phyloP scores from a whole-genome alignment of 2,329 filamentous ascomycete species.

The Xylariaceae sp. region DNA sequence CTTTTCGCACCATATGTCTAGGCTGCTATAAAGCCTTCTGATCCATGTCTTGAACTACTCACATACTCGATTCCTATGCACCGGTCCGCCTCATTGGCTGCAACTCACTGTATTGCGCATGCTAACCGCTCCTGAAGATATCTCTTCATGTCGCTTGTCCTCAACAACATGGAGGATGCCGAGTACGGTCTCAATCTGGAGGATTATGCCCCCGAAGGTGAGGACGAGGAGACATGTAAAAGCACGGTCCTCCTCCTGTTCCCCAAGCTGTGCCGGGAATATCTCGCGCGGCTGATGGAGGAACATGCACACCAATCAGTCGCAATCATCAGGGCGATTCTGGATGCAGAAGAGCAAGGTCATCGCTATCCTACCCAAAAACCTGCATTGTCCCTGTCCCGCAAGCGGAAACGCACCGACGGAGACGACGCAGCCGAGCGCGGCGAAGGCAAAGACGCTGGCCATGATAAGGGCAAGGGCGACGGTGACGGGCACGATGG shows the following conservation, averaged over 20 bases:
- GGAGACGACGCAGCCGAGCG: not conserved
- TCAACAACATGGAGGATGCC: not conserved
- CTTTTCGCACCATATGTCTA: not conserved
- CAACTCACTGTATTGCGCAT: not conserved
- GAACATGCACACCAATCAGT: constrained; percentile 30
- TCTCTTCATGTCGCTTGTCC: too few species aligned
- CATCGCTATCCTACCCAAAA: constrained; percentile 35
- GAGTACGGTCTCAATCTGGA: constrained; percentile 10
- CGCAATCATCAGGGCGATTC: constrained; percentile 35
- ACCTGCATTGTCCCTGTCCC: constrained; percentile 12
- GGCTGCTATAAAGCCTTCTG: not conserved
- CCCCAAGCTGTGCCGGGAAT: constrained; percentile 41
- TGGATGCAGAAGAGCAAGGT: constrained; percentile 38
- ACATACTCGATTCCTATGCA: not conserved
- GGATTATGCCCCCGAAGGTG: not conserved
- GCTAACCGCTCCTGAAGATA: not conserved
- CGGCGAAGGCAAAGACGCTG: not conserved
- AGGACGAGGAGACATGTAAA: constrained; percentile 25
- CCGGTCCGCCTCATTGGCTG: not conserved
- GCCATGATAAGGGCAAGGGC: too few species aligned
- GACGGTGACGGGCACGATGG: constrained; percentile 9
- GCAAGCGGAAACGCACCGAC: constrained; percentile 40
- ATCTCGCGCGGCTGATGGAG: constrained; percentile 30
- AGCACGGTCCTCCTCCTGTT: constrained; percentile 35
- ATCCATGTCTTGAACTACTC: not conserved